Evolutionary conservation across 2,329 filamentous ascomycete genomes (phyloP), one percentile per base, ranked within the genome.

Genomic region (Myriosclerotinia scirpicola): DNA sequence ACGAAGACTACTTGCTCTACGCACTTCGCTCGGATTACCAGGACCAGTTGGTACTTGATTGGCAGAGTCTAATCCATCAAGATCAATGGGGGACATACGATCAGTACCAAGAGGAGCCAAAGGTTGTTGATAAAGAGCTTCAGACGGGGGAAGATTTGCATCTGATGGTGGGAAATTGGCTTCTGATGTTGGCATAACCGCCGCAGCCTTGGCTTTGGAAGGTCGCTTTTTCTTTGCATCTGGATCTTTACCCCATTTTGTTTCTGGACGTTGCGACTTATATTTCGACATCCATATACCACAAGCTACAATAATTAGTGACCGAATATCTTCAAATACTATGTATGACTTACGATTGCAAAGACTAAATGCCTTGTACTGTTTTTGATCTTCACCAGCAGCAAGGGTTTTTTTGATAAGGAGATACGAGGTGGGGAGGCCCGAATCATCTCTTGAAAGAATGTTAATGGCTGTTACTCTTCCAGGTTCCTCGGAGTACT

Each of bases 231-330:
- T 77, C 81, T 85, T 71, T 79, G 81, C 62, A 82, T 80, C 54
- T 82, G 82, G 71, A 84, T 83, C 34, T 42, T 55, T 67, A 34
- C 86, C 91, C 94, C 94, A 99, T 71, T 89, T 88, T 68, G 94
- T 87, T 64, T 87, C 82, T 2, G 95, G 95, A 11, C 95, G 88
- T 81, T 96, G 95, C 34, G 81, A 84, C 75, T 91, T 92, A 78
- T 90, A 92, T 75, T 97, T 98, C 68, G 89, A 88, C 72, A 99
- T 88, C 92, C 93, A 99, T 53, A 99, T 87, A 22, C 95, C 95
- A 76, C 95, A 99, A 67, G 94, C 86, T 89, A 60, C 66, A 61
- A 69, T 78, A 71, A 77, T 71, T 64, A 73, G 68, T 67, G 46
- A 62, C 44, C 63, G 58, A 40, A 46, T 15, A 44, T 53, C 11